Evolutionary conservation across 306 rosid species (phyloP).

Genomic region (Prunus campanulata): DNA sequence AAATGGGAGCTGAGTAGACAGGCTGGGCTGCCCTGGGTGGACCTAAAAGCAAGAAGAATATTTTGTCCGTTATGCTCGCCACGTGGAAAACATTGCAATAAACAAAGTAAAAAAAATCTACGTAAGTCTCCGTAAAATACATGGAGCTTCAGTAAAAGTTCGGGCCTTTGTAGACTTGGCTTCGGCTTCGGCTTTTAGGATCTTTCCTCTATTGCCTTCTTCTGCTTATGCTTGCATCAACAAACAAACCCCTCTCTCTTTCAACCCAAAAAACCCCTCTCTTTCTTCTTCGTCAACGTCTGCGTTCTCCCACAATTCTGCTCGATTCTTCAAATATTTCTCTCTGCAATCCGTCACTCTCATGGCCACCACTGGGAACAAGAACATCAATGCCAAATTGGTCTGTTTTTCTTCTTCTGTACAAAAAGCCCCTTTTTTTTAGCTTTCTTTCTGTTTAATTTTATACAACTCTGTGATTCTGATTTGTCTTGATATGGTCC

Average conservation of each 20-base stretch:
- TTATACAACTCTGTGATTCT: neutral
- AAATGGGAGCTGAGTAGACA: neutral
- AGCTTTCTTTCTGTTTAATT: constrained; percentile 4
- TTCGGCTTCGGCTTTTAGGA: neutral
- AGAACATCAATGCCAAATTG: constrained; percentile 61
- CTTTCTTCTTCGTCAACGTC: constrained; percentile 21
- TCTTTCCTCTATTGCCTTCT: constrained; percentile 18
- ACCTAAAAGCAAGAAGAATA: neutral
- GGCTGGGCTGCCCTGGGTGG: neutral
- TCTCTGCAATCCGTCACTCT: constrained; percentile 6
- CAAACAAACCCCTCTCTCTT: neutral
- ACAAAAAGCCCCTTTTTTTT: neutral
- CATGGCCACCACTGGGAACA: constrained; percentile 67
- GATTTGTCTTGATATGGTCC: neutral
- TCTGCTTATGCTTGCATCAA: constrained; percentile 16
- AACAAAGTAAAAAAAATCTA: neutral
- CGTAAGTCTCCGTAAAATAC: neutral
- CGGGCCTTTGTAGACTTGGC: neutral
- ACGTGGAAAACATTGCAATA: constrained; percentile 2
- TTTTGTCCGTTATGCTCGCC: neutral
- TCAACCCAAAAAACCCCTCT: neutral
- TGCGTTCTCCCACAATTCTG: neutral
- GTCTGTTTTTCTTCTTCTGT: constrained; percentile 22
- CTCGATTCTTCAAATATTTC: neutral
- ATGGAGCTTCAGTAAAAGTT: neutral